Evolutionary conservation across 805 yeast species (phyloP).

Genomic region (Lipomyces japonicus): DNA sequence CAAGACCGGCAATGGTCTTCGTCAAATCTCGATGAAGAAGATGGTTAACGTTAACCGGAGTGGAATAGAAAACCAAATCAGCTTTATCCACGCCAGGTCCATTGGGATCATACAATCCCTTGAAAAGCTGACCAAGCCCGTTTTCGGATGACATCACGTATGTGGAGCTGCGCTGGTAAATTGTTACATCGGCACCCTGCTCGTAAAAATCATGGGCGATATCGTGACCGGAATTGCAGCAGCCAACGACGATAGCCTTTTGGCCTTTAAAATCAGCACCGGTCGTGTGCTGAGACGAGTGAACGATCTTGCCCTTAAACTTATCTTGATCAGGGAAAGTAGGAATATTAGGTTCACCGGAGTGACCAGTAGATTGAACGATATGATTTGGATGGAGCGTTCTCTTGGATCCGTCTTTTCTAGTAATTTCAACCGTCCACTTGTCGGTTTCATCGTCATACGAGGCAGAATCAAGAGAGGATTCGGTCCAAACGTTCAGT

Average conservation of each 20-base stretch:
- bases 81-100: constrained; percentile 43
- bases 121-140: constrained; percentile 36
- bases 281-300: constrained; percentile 43
- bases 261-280: constrained; percentile 43
- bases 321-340: constrained; percentile 38
- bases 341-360: constrained; percentile 47
- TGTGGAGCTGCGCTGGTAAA: constrained; percentile 44
- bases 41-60: constrained; percentile 38
- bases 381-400: constrained; percentile 39
- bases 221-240: constrained; percentile 46
- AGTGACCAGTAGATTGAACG: constrained; percentile 45
- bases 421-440: constrained; percentile 37
- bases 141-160: constrained; percentile 42
- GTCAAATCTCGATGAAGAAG: constrained; percentile 40
- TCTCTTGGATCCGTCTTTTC: constrained; percentile 26
- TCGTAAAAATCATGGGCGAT: constrained; percentile 46
- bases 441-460: constrained; percentile 35
- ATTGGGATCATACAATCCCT: constrained; percentile 38
- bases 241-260: constrained; percentile 44
- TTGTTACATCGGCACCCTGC: constrained; percentile 44
- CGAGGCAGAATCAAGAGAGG: constrained; percentile 37
- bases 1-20: constrained; percentile 38
- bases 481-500: constrained; percentile 38
- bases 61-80: constrained; percentile 39
- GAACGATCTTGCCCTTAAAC: constrained; percentile 43